phyloP scores from a whole-genome alignment of 2,329 filamentous ascomycete genomes.

The Amylocarpus encephaloides region DNA sequence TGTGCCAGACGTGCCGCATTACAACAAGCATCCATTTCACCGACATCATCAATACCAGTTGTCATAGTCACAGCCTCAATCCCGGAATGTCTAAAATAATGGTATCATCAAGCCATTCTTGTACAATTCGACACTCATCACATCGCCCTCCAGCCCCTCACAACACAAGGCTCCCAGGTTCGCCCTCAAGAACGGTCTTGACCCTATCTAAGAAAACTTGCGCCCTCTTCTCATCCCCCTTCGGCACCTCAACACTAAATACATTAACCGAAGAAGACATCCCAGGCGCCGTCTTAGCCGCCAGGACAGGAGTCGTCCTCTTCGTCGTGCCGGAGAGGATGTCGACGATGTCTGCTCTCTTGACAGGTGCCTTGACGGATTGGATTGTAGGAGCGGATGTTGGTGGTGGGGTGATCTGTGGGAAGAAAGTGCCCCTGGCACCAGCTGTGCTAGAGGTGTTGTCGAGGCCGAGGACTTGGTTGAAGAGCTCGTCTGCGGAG shows the following conservation, averaged over 20 bases:
- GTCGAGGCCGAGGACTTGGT: slow-evolving; percentile 73
- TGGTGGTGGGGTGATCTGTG: slow-evolving; percentile 60
- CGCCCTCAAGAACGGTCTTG: slow-evolving; percentile 74
- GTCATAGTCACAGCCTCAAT: too few relatives aligned
- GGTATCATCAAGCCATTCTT: background rate
- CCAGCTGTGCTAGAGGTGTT: slow-evolving; percentile 43
- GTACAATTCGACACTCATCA: background rate
- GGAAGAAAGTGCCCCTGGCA: slow-evolving; percentile 59
- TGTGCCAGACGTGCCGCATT: too few relatives aligned
- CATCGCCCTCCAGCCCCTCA: slow-evolving; percentile 30
- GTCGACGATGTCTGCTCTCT: slow-evolving; percentile 74
- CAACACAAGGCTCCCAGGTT: slow-evolving; percentile 68
- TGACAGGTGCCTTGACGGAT: slow-evolving; percentile 33
- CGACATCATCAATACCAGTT: too few relatives aligned
- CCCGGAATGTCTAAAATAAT: background rate
- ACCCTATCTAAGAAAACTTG: slow-evolving; percentile 77
- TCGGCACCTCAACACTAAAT: slow-evolving; percentile 74
- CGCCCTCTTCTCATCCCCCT: slow-evolving; percentile 75
- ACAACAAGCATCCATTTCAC: too few relatives aligned
- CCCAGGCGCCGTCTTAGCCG: slow-evolving; percentile 36
- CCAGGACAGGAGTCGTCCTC: slow-evolving; percentile 15
- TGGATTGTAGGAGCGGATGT: slow-evolving; percentile 34
- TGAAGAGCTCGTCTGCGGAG: slow-evolving; percentile 77
- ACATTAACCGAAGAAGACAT: slow-evolving; percentile 59
- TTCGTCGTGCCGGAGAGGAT: slow-evolving; percentile 53